Conservation (phyloP, 2,329 filamentous ascomycete genomes). For the Neonectria hederae region DNA sequence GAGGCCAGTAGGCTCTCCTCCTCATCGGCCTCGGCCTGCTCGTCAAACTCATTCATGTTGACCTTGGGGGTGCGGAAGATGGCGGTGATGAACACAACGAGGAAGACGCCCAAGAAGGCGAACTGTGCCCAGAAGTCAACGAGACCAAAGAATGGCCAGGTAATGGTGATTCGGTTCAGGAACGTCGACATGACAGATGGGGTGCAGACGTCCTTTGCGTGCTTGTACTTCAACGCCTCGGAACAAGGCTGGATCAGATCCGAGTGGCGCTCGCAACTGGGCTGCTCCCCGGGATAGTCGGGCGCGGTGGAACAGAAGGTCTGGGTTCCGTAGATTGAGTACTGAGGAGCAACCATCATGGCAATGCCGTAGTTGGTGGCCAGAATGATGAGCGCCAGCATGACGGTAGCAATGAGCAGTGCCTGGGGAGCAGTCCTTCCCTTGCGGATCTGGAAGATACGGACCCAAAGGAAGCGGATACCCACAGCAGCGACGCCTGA, state of each 20-base stretch:
- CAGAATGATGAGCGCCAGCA: slow-evolving; percentile 88
- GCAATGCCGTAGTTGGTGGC: slow-evolving; percentile 93
- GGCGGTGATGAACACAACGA: slow-evolving; percentile 81
- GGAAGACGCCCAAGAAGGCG: slow-evolving; percentile 83
- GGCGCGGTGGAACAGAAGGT: slow-evolving; percentile 86
- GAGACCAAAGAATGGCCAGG: slow-evolving; percentile 93
- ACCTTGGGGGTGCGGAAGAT: slow-evolving; percentile 83
- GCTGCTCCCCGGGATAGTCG: slow-evolving; percentile 68
- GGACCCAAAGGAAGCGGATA: slow-evolving; percentile 96
- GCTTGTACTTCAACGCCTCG: slow-evolving; percentile 75
- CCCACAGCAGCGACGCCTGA: slow-evolving; percentile 87
- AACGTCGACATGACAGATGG: slow-evolving; percentile 92
- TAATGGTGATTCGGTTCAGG: slow-evolving; percentile 89
- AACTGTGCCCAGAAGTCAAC: slow-evolving; percentile 98
- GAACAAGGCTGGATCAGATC: slow-evolving; percentile 84
- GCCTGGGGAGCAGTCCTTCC: slow-evolving; percentile 92
- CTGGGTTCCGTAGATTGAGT: slow-evolving; percentile 92
- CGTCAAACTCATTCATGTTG: slow-evolving; percentile 80
- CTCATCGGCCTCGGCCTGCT: slow-evolving; percentile 90
- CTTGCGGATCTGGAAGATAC: slow-evolving; percentile 88
- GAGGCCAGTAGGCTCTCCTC: slow-evolving; percentile 91
- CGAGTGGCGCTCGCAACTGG: slow-evolving; percentile 77
- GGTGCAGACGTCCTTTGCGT: slow-evolving; percentile 85
- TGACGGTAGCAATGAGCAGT: slow-evolving; percentile 86
- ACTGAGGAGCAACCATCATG: slow-evolving; percentile 95